Evolutionary conservation across 257 asterid species (phyloP).

Genomic region (Solanum sitiens): DNA sequence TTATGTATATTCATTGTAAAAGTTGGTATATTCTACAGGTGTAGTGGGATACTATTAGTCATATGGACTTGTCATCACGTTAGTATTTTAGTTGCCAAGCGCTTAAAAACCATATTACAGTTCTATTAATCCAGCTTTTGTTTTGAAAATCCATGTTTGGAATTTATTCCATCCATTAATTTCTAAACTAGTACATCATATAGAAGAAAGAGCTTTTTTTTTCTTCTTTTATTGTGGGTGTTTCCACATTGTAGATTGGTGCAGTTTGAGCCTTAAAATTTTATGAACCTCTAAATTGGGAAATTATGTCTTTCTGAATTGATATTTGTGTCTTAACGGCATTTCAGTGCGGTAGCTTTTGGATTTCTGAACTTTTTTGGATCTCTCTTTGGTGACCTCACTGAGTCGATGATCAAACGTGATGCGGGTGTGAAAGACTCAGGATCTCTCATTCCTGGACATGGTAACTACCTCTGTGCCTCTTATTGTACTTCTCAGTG

Average conservation of each 20-base stretch:
- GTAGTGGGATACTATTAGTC: background rate
- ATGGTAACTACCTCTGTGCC: slow-evolving; percentile 40
- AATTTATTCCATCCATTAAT: background rate
- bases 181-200: background rate
- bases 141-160: background rate
- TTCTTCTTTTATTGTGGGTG: background rate
- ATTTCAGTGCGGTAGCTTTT: slow-evolving; percentile 67
- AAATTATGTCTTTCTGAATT: background rate
- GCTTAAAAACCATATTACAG: background rate
- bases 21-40: background rate
- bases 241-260: background rate
- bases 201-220: background rate
- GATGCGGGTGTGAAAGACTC: slow-evolving; percentile 99
- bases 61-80: background rate
- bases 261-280: background rate
- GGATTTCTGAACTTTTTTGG: slow-evolving; percentile 83
- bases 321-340: background rate
- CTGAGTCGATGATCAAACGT: slow-evolving; percentile 96
- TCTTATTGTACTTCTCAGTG: background rate
- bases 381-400: slow-evolving; percentile 89
- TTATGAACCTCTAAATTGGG: background rate
- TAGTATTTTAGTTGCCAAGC: background rate
- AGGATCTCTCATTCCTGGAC: slow-evolving; percentile 96
- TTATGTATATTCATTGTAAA: background rate
- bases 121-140: background rate